Evolutionary conservation across 2,329 filamentous ascomycete genomes (phyloP), one percentile per base, ranked within the genome.

Genomic region (Hypoxylon sp.): DNA sequence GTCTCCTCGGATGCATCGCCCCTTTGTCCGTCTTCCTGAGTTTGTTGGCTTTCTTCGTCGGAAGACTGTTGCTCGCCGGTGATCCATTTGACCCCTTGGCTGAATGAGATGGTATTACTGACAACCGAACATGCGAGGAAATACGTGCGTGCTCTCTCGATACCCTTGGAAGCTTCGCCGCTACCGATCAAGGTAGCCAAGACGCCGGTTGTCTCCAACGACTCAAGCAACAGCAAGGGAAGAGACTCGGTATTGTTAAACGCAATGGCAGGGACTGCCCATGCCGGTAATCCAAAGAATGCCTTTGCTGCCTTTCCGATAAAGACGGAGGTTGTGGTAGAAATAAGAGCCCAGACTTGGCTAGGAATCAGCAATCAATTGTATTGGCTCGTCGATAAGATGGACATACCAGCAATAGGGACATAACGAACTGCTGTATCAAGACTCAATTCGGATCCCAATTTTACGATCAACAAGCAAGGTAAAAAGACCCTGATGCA

Each of bases 51-150:
- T 11, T 71, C 64, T 15, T 73, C 68, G 4, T 71, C 63, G 2
- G 74, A 51, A 19, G 64, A 60, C 3, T 51, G 55, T 17, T 37
- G 60, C 24, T 32, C 67, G 55, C 28, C 59, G 54, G 55, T 65
- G 65, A 49, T 73, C 67, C 68, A 68, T 30, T 78, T 76, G 1
- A 84, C 84, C 0, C 84, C 85, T 15, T 86, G 72, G 0, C 81
- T 81, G 67, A 87, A 87, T 0, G 84, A 85, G 54, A 87, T 76
- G 28, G 80, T 82, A 63, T 86, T 86, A 62, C 79, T 80, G 39
- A 87, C 76, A 64, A 86, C 85, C 8, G 84, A 80, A 62, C 85
- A 86, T 64, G 87, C 80, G 6, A 87, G 74, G 69, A 87, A 86
- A 70, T 86, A 87, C n/a, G 82, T 84, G 61, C 86, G 81, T 6